Evolutionary conservation across 2,329 filamentous ascomycete genomes (phyloP), one percentile per base, ranked within the genome.

Genomic region (Sporothrix curviconia): DNA sequence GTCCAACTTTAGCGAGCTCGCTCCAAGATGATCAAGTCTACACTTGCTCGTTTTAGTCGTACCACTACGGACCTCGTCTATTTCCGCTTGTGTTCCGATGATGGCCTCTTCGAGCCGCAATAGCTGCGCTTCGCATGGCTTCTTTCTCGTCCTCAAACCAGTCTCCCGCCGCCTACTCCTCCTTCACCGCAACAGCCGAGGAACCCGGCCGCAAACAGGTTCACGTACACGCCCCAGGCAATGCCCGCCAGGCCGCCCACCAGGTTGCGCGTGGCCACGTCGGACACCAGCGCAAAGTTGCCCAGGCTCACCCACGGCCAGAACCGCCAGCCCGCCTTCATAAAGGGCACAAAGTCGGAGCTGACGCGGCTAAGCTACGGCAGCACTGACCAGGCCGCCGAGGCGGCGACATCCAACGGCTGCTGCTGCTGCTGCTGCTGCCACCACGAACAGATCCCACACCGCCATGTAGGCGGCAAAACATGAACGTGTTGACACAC

Each of bases 271-370:
- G 79, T 77, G 66, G 88, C 79, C 3, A 89, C 79, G 36, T 82
- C 86, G 58, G 85, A 76, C 58, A 89, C 75, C 19, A 79, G 70
- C 3, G 82, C 78, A 67, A 87, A 90, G 73, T 86, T 86, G 57
- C 87, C 69, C 39, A 86, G 66, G 62, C 84, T 87, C 7, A 90
- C 82, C 7, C 79, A 62, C 1, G 87, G 87, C 80, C 87, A 89
- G 56, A 90, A 77, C 64, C 81, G 85, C 72, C 86, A 83, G 1
- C 89, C 86, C 0, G 90, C 89, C 44, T 74, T 66, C 63, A 90
- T 76, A 57, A 92, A 76, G 0, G 78, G 76, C 72, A 76, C 80
- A 63, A 89, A 86, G 67, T 89, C 86, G 43, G 74, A 67, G 59
- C 70, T 67, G 3, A 76, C 71, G 63, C 71, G 66, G 22, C n/a